Evolutionary conservation across 2,329 filamentous ascomycete species (phyloP).

Genomic region (Colletotrichum sp.): DNA sequence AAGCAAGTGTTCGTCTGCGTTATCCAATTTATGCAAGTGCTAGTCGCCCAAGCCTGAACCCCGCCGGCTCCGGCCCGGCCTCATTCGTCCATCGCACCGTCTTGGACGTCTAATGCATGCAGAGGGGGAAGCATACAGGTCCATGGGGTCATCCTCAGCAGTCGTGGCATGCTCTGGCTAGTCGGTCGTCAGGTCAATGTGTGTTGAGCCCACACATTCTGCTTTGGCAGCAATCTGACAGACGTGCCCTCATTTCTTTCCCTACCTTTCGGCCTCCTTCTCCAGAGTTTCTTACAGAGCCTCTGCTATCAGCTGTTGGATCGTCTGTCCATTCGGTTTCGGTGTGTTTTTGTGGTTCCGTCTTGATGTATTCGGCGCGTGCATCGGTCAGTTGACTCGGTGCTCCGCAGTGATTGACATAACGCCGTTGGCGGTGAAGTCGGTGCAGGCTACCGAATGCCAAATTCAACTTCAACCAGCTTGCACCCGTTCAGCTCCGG

Average conservation of each 20-base stretch:
- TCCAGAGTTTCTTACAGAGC: neutral
- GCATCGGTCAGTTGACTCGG: neutral
- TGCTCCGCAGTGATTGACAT: neutral
- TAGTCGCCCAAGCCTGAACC: neutral
- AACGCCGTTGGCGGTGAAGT: neutral
- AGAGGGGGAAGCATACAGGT: constrained; percentile 21
- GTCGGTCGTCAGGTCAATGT: constrained; percentile 21
- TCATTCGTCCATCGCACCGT: constrained; percentile 13
- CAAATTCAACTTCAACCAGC: neutral
- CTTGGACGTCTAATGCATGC: constrained; percentile 27
- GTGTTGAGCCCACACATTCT: constrained; percentile 16
- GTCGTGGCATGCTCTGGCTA: constrained; percentile 43
- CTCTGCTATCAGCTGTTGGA: neutral
- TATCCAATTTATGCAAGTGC: constrained; percentile 19
- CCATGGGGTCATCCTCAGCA: constrained; percentile 17
- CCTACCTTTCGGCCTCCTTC: neutral
- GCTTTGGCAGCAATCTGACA: constrained; percentile 6
- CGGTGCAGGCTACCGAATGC: neutral
- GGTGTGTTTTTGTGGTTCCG: neutral
- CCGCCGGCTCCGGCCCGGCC: constrained; percentile 16
- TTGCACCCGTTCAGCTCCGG: neutral
- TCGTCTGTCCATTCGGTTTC: neutral
- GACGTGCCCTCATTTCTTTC: neutral
- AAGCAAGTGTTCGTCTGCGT: neutral
- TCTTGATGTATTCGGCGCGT: neutral